These are phyloP conservation scores for Phytopythium boreale DNA, from an alignment of 352 stramenopile species.

Conservation along the genomic window DNA sequence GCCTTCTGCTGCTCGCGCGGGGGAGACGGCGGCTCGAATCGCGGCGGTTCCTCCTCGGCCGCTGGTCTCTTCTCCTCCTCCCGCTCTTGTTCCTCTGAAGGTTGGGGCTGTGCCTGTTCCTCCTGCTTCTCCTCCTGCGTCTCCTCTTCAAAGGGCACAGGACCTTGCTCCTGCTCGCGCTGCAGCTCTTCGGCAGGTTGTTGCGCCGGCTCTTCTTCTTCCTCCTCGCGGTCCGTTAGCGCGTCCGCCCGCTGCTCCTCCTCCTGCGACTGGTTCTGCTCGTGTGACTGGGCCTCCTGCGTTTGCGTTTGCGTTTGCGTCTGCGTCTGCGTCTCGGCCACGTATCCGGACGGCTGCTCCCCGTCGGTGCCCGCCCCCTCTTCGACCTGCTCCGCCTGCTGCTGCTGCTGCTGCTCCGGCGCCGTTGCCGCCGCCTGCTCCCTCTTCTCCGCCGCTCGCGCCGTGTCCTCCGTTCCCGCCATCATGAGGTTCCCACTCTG, in stretches of 20 bases:
- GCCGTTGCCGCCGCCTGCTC: not conserved
- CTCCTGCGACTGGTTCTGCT: constrained; percentile 1
- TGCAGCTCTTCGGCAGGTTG: too few species aligned
- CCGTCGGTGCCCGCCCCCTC: too few species aligned
- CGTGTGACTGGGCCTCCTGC: constrained; percentile 6
- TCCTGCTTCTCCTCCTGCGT: not conserved
- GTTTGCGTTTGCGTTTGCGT: constrained; percentile 5
- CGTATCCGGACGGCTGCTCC: constrained; percentile 2
- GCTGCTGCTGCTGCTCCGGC: not conserved
- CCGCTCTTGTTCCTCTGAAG: not conserved
- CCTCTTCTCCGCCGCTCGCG: not conserved
- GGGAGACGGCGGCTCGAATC: constrained; percentile 2
- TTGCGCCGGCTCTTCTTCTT: not conserved
- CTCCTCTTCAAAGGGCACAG: not conserved
- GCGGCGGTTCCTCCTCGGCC: not conserved
- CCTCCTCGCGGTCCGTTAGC: not conserved
- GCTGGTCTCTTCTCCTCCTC: not conserved
- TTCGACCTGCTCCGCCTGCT: not conserved
- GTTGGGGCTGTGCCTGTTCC: not conserved
- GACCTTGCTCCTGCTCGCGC: too few species aligned
- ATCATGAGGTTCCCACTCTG: not conserved
- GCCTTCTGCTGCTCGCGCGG: constrained; percentile 3
- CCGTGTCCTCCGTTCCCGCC: not conserved
- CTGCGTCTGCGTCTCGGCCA: constrained; percentile 4
- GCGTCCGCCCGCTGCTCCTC: not conserved